A percentile compares a stretch with the other conserved stretches of the same genome.
phyloP scores from a whole-genome alignment of 83 land plant species.

The Picea abies region DNA sequence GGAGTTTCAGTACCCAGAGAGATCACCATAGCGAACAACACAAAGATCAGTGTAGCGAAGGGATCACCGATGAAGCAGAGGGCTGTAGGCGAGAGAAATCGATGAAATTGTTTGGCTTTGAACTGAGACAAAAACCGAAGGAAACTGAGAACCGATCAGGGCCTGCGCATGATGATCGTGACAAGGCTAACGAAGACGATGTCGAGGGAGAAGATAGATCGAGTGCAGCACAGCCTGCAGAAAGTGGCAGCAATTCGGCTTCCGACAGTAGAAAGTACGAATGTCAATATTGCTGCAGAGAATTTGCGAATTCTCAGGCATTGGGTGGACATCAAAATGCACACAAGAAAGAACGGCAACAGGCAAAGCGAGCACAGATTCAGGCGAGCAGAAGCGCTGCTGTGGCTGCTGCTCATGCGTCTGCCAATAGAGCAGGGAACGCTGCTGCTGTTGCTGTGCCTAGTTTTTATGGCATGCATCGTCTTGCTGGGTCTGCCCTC shows the following conservation, averaged over 20 bases:
- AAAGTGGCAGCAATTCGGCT: conserved; percentile 22
- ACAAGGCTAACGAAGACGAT: neutral
- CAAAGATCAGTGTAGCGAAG: conserved; percentile 3
- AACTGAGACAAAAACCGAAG: neutral
- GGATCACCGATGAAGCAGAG: neutral
- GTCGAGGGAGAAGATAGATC: neutral
- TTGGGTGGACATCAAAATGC: conserved; percentile 85
- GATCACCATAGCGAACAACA: neutral
- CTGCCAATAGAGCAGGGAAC: neutral
- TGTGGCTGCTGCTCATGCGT: too few species aligned
- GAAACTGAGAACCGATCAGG: neutral
- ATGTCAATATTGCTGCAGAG: conserved; percentile 82
- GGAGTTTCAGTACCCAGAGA: too few species aligned
- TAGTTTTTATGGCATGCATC: neutral
- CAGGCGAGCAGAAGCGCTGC: conserved; percentile 28
- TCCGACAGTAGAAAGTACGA: conserved; percentile 62
- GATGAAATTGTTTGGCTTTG: neutral
- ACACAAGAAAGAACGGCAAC: conserved; percentile 80
- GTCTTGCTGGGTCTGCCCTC: conserved; percentile 1
- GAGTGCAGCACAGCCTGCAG: conserved; percentile 19
- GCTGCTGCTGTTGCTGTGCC: neutral
- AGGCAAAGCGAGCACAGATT: conserved; percentile 66
- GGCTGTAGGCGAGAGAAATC: neutral
- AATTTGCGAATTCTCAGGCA: conserved; percentile 81
- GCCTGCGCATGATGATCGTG: neutral